Conservation (phyloP, 2,329 filamentous ascomycete genomes). For the Pseudogymnoascus sp. region DNA sequence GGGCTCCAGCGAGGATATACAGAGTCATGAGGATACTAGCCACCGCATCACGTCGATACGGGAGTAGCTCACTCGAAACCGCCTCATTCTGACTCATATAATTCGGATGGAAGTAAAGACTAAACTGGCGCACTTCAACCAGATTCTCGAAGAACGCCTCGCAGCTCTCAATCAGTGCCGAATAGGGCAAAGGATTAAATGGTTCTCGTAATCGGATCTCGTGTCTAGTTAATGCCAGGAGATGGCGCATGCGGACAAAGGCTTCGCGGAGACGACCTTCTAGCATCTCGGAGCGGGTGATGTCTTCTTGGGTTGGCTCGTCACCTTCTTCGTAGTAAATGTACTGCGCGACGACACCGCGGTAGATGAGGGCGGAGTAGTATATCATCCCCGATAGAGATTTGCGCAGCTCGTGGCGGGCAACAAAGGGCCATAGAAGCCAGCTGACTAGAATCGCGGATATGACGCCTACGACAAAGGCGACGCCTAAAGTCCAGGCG, state of each 20-base stretch:
- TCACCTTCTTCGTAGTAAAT: conserved; percentile 52
- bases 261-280: conserved; percentile 55
- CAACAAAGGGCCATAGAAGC: conserved; percentile 56
- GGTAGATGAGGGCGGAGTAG: conserved; percentile 51
- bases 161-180: conserved; percentile 47
- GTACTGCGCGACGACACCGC: conserved; percentile 47
- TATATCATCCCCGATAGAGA: conserved; percentile 51
- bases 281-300: conserved; percentile 49
- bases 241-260: conserved; percentile 50
- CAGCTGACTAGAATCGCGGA: conserved; percentile 51
- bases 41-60: conserved; percentile 49
- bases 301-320: conserved; percentile 44
- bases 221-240: conserved; percentile 51
- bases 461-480: conserved; percentile 48
- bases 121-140: conserved; percentile 51
- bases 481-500: conserved; percentile 42
- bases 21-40: conserved; percentile 52
- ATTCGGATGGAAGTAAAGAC: conserved; percentile 50
- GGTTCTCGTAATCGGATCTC: conserved; percentile 52
- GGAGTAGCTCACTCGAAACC: conserved; percentile 43
- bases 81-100: conserved; percentile 44
- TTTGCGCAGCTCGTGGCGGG: conserved; percentile 51
- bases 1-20: conserved; percentile 50
- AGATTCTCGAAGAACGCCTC: conserved; percentile 55
- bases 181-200: conserved; percentile 51